Percentiles rank a stretch among this genome's conserved stretches.
These are phyloP conservation scores for Candida khao-thaluensis DNA, from an alignment of 805 yeast species.

Conservation along the genomic window DNA sequence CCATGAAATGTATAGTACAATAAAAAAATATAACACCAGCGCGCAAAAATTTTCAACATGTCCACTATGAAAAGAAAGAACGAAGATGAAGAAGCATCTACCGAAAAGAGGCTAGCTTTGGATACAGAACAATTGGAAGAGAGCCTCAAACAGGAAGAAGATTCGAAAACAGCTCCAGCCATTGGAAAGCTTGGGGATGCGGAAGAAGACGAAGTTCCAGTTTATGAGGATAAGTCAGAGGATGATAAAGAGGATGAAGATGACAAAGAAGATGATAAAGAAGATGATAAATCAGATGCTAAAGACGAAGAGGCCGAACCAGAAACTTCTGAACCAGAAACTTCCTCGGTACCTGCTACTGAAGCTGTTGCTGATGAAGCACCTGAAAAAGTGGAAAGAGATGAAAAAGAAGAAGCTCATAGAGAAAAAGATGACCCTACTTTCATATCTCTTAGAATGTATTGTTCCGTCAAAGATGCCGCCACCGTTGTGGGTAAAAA, in stretches of 20 bases:
- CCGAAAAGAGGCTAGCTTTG: slow-evolving; percentile 65
- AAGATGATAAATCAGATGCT: not conserved
- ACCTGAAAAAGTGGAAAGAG: not conserved
- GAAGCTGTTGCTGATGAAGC: not conserved
- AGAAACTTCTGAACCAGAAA: not conserved
- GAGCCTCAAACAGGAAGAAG: slow-evolving; percentile 27
- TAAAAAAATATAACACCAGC: slow-evolving; percentile 2
- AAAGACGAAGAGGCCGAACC: slow-evolving; percentile 5
- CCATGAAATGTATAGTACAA: not conserved
- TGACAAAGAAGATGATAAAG: slow-evolving; percentile 4
- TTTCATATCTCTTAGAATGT: slow-evolving; percentile 67
- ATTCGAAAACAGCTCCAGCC: slow-evolving; percentile 14
- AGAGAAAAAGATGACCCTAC: slow-evolving; percentile 53
- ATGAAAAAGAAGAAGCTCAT: not conserved
- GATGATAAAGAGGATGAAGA: not conserved
- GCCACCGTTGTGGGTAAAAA: slow-evolving; percentile 74
- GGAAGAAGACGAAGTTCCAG: slow-evolving; percentile 1
- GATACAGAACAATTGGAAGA: slow-evolving; percentile 59
- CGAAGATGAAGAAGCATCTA: slow-evolving; percentile 49
- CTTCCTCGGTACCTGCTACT: not conserved
- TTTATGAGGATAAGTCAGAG: slow-evolving; percentile 2
- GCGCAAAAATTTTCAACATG: slow-evolving; percentile 8
- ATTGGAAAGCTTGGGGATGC: slow-evolving; percentile 5
- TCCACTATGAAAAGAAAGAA: slow-evolving; percentile 57
- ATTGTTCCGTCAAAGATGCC: slow-evolving; percentile 74